These are phyloP conservation scores for Cordyceps javanica DNA, from an alignment of 2,329 filamentous ascomycete genomes.

Conservation along the genomic window DNA sequence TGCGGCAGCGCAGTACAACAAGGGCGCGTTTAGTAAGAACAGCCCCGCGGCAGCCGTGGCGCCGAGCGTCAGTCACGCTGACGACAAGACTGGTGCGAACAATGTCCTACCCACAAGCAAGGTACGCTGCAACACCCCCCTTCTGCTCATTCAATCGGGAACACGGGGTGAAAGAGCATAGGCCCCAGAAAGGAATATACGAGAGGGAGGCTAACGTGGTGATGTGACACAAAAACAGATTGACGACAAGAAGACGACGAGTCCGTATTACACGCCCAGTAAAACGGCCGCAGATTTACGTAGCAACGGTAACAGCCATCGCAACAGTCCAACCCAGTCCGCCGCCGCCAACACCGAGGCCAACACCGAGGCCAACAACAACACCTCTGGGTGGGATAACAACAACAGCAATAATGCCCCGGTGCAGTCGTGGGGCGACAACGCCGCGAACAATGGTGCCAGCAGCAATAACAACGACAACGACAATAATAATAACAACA, in stretches of 20 bases:
- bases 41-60: background rate
- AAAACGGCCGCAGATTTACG: slow-evolving; percentile 3
- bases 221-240: background rate
- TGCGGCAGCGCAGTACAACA: background rate
- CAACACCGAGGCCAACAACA: background rate
- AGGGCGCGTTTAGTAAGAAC: slow-evolving; percentile 11
- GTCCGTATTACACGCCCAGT: slow-evolving; percentile 15
- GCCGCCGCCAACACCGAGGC: background rate
- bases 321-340: slow-evolving; percentile 11
- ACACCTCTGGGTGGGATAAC: background rate
- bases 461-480: background rate
- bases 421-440: background rate
- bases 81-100: background rate
- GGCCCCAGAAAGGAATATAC: background rate
- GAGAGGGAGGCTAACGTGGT: background rate
- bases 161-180: background rate
- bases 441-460: background rate
- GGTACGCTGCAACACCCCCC: background rate
- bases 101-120: slow-evolving; percentile 12
- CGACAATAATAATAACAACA: background rate
- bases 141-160: background rate
- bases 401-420: background rate
- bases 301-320: slow-evolving; percentile 10
- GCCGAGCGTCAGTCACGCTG: slow-evolving; percentile 10
- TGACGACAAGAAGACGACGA: slow-evolving; percentile 7